Evolutionary conservation across 352 stramenopile species (phyloP), one percentile per base, ranked within the genome.

Genomic region (Lagenidium giganteum): DNA sequence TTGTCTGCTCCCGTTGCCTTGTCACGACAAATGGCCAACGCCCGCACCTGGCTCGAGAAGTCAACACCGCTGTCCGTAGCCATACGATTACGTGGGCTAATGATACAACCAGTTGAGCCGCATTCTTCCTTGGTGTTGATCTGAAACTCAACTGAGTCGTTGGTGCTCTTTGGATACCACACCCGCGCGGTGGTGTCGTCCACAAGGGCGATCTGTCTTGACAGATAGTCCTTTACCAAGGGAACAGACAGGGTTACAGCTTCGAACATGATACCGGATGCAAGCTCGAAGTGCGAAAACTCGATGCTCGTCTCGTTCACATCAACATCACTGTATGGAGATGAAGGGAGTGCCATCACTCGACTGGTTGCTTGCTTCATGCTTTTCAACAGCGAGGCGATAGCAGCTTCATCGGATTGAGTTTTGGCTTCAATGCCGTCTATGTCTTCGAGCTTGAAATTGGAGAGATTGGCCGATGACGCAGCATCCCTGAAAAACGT

Each of bases 81-180:
- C 0, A 26, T n/a, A 12, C 52, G 57, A 4, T 66, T 66, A 0
- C 61, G 54, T 9, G 64, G 54, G 30, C 66, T 79, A 13, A 83
- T 49, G 2, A 80, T 40, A 23, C 70, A 83, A 22, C 55, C 67
- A 27, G 50, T 47, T n/a, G 58, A 54, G 17, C 67, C 64, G 34
- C 70, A 83, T 21, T 79, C 70, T 18, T 83, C 70, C 39, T 79
- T 79, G 1, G 70, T 42, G 35, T 83, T 83, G 37, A 83, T 78
- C 40, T 80, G 50, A 45, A 80, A 83, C 7, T 66, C 27, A 8
- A 21, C 29, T 20, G 40, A 32, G 0, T 42, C 52, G 5, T 14
- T 23, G 46, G 8, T 36, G n/a, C 7, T 50, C 27, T 2, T 36
- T 45, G 23, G 61, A 65, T 9, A 29, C 12, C 9, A 57, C 38